Conservation (phyloP, 2,329 filamentous ascomycete species). For the Apiospora kogelbergensis region DNA sequence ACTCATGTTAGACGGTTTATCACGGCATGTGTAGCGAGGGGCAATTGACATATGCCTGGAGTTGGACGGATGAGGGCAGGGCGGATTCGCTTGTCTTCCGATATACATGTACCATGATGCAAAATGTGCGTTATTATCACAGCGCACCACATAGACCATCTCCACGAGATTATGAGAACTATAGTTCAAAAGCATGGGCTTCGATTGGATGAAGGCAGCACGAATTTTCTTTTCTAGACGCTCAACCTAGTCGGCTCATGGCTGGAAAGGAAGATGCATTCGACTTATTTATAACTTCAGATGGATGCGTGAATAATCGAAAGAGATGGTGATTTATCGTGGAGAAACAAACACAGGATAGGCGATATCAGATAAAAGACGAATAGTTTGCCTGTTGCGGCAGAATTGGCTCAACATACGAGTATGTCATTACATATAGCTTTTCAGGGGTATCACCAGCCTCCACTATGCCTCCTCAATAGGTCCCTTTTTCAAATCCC, state of each 20-base stretch:
- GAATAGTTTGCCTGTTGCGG: background rate
- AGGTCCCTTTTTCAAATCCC: conserved; percentile 57
- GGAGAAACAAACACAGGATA: too few species aligned
- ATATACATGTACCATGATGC: background rate
- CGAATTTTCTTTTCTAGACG: background rate
- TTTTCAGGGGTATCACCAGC: conserved; percentile 6
- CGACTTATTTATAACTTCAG: background rate
- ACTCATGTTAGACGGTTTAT: background rate
- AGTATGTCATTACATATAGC: background rate
- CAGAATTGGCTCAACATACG: background rate
- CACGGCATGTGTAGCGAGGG: background rate
- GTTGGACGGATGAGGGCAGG: background rate
- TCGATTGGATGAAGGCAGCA: background rate
- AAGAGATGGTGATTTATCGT: too few species aligned
- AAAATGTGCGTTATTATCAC: background rate
- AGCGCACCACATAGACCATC: background rate
- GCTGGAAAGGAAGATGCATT: background rate
- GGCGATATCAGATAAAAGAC: background rate
- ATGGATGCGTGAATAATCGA: too few species aligned
- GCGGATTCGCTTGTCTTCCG: background rate
- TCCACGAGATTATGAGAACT: background rate
- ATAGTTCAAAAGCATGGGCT: background rate
- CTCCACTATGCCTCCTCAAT: conserved; percentile 50
- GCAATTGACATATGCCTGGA: background rate
- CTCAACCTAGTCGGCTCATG: too few species aligned